Evolutionary conservation across 768 basidiomycete species (phyloP).

Genomic region (Pilatotrama ljubarskyi): DNA sequence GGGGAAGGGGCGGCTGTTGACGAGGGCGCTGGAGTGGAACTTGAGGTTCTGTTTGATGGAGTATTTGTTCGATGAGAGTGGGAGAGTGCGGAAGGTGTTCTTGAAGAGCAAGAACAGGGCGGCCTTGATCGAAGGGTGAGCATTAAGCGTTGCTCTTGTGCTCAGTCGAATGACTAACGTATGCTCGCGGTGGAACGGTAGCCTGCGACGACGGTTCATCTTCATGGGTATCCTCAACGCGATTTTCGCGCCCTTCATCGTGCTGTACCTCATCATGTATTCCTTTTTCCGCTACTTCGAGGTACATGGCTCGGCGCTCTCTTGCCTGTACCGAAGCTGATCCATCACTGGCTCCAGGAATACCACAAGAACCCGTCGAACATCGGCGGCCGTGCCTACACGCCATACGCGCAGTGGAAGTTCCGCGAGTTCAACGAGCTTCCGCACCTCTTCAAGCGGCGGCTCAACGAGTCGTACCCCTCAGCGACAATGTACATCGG

Average conservation of each 20-base stretch:
- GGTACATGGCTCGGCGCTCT: conserved; percentile 45
- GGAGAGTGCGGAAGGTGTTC: conserved; percentile 89
- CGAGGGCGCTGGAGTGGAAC: conserved; percentile 96
- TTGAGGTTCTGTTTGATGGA: conserved; percentile 93
- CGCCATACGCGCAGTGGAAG: conserved; percentile 95
- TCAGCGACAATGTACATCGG: conserved; percentile 93
- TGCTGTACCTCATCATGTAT: conserved; percentile 94
- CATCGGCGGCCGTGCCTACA: conserved; percentile 90
- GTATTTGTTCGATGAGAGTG: conserved; percentile 89
- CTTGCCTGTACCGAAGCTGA: background rate
- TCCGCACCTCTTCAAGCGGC: conserved; percentile 84
- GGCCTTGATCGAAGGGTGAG: conserved; percentile 82
- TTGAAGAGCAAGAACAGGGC: conserved; percentile 79
- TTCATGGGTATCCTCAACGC: conserved; percentile 98
- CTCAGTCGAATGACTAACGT: background rate
- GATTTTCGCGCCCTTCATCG: conserved; percentile 95
- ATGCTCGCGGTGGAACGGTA: conserved; percentile 32
- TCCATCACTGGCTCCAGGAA: conserved; percentile 56
- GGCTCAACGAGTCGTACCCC: conserved; percentile 87
- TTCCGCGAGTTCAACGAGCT: conserved; percentile 99
- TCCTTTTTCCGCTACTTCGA: conserved; percentile 99
- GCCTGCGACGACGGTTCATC: conserved; percentile 81
- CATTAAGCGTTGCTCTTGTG: background rate
- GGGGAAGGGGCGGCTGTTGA: conserved; percentile 77
- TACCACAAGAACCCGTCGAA: conserved; percentile 98